Evolutionary conservation across 371 early-diverging fungal species (phyloP), one percentile per base, ranked within the genome.

Genomic region (Syncephalis fuscata): DNA sequence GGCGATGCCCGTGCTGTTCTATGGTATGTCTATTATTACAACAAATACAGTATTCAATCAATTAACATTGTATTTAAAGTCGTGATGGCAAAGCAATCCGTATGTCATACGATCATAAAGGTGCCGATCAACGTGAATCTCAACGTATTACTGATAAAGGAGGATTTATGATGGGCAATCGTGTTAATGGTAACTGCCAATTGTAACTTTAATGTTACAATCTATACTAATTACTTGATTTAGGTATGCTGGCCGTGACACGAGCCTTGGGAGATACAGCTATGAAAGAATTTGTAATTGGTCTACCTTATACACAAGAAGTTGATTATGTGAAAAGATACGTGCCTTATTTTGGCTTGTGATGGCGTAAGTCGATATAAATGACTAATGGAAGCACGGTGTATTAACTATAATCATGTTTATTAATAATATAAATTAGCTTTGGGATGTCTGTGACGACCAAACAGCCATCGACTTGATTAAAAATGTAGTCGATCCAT

Each of bases 381-480:
- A n/a, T n/a, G n/a, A n/a, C n/a, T n/a, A n/a, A n/a, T n/a, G n/a
- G n/a, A n/a, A n/a, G n/a, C n/a, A n/a, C n/a, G n/a, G n/a, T n/a
- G n/a, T n/a, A n/a, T n/a, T n/a, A 5, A 25, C 39, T 45, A 25
- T 23, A 42, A 44, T 37, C 16, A 15, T 36, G 21, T 19, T 39
- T 25, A 7, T 16, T 2, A 41, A 9, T 11, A 11, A 37, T 23
- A 7, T 16, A 23, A 24, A 22, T 14, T 56, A 85, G 82, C 61
- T 97, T 32, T 96, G 98, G 98, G 98, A 97, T 67, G 97, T 95
- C n/a, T 92, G 92, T 62, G 71, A 80, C 9, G 96, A 96, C 62
- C 88, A 96, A 62, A 78, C 84, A 50, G 96, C 95, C 3, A 79
- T 88, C n/a, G 87, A 95, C 57, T 63, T 92, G 49, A 68, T 92